Evolutionary conservation across 2,329 filamentous ascomycete species (phyloP).

Genomic region (Alternaria longipes): DNA sequence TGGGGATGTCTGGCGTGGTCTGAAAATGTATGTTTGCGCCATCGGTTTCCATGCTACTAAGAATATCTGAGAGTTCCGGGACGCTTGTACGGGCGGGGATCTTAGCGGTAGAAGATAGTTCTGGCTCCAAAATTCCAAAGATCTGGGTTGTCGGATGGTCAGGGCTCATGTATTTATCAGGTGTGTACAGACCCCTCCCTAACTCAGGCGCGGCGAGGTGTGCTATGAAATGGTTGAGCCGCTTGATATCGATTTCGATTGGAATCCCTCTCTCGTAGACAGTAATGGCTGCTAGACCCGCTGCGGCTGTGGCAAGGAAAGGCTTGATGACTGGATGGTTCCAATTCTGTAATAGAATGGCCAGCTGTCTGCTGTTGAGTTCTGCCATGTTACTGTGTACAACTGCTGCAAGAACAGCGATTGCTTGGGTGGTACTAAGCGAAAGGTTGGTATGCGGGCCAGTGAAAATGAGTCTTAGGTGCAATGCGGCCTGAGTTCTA

Average conservation of each 20-base stretch:
- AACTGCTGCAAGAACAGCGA: not conserved
- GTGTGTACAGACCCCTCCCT: not conserved
- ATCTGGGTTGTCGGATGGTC: not conserved
- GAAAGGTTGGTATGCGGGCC: not conserved
- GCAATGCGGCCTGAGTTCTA: not conserved
- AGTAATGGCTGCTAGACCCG: not conserved
- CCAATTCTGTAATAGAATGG: not conserved
- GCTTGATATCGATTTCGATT: not conserved
- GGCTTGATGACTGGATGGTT: not conserved
- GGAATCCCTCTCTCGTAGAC: slow-evolving; percentile 1
- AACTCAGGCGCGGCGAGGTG: not conserved
- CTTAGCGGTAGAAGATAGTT: not conserved
- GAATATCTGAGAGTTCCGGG: not conserved
- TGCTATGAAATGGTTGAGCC: not conserved
- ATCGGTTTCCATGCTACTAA: not conserved
- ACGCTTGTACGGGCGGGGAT: not conserved
- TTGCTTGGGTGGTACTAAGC: not conserved
- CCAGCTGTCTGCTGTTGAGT: not conserved
- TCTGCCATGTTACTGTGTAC: slow-evolving; percentile 1
- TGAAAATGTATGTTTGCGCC: not conserved
- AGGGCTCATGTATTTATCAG: not conserved
- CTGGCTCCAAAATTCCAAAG: not conserved
- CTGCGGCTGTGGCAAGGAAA: not conserved
- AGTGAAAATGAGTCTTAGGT: not conserved
- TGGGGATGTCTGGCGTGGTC: not conserved